These are phyloP conservation scores for Saraca asoca DNA, from an alignment of 331 rosid species.

Conservation along the genomic window DNA sequence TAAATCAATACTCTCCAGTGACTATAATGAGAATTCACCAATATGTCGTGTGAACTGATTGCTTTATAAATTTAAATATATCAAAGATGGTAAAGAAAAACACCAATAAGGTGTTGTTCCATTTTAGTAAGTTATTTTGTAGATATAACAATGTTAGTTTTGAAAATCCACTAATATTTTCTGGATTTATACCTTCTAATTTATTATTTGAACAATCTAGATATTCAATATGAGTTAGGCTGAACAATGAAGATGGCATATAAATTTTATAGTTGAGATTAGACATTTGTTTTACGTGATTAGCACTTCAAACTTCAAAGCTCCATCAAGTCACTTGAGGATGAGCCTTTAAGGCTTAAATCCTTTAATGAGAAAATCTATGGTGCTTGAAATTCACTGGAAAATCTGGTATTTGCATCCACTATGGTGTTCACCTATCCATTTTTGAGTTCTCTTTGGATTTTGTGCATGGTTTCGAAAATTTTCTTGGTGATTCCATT, in stretches of 20 bases:
- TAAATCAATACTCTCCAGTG: too few relatives aligned
- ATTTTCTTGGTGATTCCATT: constrained; percentile 25
- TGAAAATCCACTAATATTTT: background rate
- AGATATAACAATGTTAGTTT: too few relatives aligned
- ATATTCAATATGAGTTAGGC: background rate
- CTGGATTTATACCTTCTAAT: too few relatives aligned
- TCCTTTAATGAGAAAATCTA: background rate
- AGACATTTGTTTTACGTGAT: too few relatives aligned
- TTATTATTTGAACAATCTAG: background rate
- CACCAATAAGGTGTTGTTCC: constrained; percentile 22
- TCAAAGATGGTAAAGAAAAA: background rate
- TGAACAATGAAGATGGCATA: background rate
- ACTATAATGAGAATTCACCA: too few relatives aligned
- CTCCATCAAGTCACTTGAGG: background rate
- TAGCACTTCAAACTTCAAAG: constrained; percentile 7
- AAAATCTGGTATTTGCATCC: constrained; percentile 3
- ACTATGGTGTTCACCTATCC: constrained; percentile 7
- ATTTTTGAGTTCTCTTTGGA: constrained; percentile 25
- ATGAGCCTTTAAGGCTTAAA: constrained; percentile 21
- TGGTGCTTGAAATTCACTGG: constrained; percentile 10
- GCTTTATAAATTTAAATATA: too few relatives aligned
- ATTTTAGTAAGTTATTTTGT: background rate
- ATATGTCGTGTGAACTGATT: too few relatives aligned
- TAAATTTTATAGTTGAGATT: background rate
- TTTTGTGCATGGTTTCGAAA: constrained; percentile 1